Percentiles rank a stretch among this genome's conserved stretches.
Conservation (phyloP, 257 asterid genomes). For the Solanum clarkiae region DNA sequence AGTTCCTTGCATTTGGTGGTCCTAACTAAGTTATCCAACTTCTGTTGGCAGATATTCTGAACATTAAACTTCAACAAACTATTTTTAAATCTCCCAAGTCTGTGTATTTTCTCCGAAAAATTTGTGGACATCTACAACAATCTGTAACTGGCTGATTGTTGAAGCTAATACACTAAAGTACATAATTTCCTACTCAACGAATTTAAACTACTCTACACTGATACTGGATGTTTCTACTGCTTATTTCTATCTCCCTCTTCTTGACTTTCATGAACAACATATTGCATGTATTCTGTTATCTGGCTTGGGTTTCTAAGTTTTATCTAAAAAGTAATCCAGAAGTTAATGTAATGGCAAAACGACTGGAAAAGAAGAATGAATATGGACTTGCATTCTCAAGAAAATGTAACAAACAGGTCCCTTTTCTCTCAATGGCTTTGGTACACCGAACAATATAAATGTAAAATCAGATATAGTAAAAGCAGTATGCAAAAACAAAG, state of each 20-base stretch:
- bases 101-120: not conserved
- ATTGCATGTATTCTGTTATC: not conserved
- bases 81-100: not conserved
- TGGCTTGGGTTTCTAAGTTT: not conserved
- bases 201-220: not conserved
- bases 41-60: not conserved
- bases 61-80: not conserved
- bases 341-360: not conserved
- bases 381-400: not conserved
- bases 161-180: not conserved
- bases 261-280: not conserved
- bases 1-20: not conserved
- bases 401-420: not conserved
- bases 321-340: not conserved
- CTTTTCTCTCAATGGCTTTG: not conserved
- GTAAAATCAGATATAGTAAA: not conserved
- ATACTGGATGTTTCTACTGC: not conserved
- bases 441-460: not conserved
- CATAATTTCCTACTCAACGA: not conserved
- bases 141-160: not conserved
- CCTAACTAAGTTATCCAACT: not conserved
- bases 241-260: not conserved
- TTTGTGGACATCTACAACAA: not conserved
- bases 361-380: not conserved
- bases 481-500: not conserved